Evolutionary conservation across 2,329 filamentous ascomycete genomes (phyloP).

Genomic region (Fusarium pininemorale): DNA sequence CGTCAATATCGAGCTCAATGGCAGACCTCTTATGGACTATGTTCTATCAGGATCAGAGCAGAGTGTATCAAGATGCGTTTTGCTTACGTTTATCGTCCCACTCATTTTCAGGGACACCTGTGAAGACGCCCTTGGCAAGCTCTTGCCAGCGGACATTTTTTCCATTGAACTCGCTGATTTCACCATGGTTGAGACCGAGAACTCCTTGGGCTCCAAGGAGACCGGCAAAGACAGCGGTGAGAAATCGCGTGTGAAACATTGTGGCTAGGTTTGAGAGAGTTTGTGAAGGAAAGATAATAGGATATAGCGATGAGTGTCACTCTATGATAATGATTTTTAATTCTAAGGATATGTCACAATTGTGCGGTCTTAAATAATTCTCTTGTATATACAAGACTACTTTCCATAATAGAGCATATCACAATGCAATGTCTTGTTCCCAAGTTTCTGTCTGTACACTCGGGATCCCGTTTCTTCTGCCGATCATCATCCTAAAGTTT

Average conservation of each 20-base stretch:
- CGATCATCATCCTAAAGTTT: background rate
- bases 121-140: background rate
- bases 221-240: background rate
- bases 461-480: background rate
- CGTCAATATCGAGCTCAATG: background rate
- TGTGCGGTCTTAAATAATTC: background rate
- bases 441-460: background rate
- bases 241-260: background rate
- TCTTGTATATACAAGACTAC: fast-evolving
- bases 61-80: no score
- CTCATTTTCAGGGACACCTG: background rate
- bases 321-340: background rate
- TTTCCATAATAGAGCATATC: fast-evolving
- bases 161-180: background rate
- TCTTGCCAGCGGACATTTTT: background rate
- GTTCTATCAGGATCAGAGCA: no score
- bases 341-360: fast-evolving
- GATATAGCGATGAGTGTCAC: fast-evolving
- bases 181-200: background rate
- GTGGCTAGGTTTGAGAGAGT: background rate
- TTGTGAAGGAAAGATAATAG: fast-evolving
- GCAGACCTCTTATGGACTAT: background rate
- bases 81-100: background rate
- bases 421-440: fast-evolving
- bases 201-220: background rate